phyloP scores from a whole-genome alignment of 768 basidiomycete genomes.

The Tulasnella calospora region DNA sequence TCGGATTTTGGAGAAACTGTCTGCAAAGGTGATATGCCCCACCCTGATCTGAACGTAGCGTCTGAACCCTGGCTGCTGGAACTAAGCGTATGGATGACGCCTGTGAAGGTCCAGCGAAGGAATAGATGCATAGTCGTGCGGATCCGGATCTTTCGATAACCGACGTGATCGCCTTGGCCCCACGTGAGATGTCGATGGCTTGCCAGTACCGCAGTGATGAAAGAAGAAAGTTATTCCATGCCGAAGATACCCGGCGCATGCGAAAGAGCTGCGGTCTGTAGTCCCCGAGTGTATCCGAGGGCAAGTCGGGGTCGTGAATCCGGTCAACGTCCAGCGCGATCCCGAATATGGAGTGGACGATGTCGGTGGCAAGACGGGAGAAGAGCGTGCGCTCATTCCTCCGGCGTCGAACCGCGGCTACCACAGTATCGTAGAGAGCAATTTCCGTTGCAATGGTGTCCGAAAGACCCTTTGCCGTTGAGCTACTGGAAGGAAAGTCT shows the following conservation, averaged over 20 bases:
- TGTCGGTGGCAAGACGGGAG: not conserved
- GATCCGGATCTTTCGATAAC: too few species aligned
- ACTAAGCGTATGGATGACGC: too few species aligned
- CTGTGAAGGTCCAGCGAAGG: too few species aligned
- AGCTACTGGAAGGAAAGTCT: too few species aligned
- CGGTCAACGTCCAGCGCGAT: not conserved
- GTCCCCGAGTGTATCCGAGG: not conserved
- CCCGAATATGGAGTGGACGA: not conserved
- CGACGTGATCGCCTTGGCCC: too few species aligned
- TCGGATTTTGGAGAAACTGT: not conserved
- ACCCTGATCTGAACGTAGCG: not conserved
- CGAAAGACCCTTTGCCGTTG: too few species aligned
- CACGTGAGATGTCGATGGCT: not conserved
- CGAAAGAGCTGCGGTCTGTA: not conserved
- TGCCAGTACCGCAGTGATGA: not conserved
- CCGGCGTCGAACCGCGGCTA: too few species aligned
- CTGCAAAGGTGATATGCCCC: not conserved
- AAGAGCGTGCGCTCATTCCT: not conserved
- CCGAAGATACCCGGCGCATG: not conserved
- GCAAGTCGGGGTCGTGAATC: not conserved
- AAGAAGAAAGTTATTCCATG: not conserved
- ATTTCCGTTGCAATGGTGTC: too few species aligned
- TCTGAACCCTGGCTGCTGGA: not conserved
- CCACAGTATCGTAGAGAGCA: too few species aligned
- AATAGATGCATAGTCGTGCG: too few species aligned